Evolutionary conservation across 2,329 filamentous ascomycete genomes (phyloP), one percentile per base, ranked within the genome.

Genomic region (Stemphylium vesicarium): DNA sequence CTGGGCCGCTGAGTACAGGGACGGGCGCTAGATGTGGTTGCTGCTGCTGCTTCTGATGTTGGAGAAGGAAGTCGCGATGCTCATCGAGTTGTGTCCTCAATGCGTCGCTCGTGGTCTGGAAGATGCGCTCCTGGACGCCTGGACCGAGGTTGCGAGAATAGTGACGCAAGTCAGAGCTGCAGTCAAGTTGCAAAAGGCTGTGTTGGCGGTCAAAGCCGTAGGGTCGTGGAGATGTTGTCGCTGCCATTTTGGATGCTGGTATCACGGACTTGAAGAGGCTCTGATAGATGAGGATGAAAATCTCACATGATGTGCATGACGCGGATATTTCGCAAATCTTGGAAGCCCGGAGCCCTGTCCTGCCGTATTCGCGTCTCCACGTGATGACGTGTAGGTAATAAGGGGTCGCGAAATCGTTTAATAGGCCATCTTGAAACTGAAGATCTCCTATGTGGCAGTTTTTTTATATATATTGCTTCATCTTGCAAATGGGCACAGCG

Each of bases 91-190:
- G 63, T 29, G 56, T 58, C 32, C 61, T 51, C 38, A 64, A 53
- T 29, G 57, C 59, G n/a, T 65, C 61, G 56, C 59, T 63, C 29
- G 59, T 60, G 7, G 58, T 52, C 38, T 65, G 56, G 22, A 65
- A 65, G 46, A 59, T 55, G 33, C 56, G 53, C 29, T 62, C 62
- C 47, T 64, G 63, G 33, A 64, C 63, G 40, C 63, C 62, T 18
- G 63, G 63, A 15, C 63, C 63, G 40, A 66, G 62, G 31, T 63
- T 56, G 46, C 63, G 62, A 26, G 62, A 62, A 43, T 64, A 66
- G 22, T 56, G 60, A 35, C 38, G 59, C 32, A 66, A 41, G 52
- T 66, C 63, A 29, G 62, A 54, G 41, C 63, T 66, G 56, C 63
- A 66, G 45, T 66, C 63, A 29, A 66, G 60, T 22, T 58, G 57